These are phyloP conservation scores for Diutina ranongensis DNA, from an alignment of 1,139 yeast genomes.

Conservation along the genomic window DNA sequence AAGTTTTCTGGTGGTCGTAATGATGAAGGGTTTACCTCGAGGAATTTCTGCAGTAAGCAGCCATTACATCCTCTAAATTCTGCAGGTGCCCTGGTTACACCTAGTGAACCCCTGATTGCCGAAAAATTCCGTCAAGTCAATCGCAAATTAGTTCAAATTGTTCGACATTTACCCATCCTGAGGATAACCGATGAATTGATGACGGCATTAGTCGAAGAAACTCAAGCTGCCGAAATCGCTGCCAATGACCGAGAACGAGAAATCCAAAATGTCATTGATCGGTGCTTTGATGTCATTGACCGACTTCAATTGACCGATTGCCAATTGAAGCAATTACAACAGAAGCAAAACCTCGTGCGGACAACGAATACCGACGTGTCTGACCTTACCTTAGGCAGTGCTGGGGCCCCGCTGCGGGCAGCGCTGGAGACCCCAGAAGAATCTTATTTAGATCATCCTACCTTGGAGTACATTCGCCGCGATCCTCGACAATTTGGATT, in stretches of 20 bases:
- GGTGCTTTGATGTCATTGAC: constrained; percentile 20
- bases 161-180: constrained; percentile 25
- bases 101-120: constrained; percentile 10
- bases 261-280: constrained; percentile 16
- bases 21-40: neutral
- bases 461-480: constrained; percentile 22
- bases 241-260: constrained; percentile 15
- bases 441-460: constrained; percentile 25
- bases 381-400: constrained; percentile 7
- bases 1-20: neutral
- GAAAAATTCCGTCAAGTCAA: constrained; percentile 23
- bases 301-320: constrained; percentile 22
- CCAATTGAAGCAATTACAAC: constrained; percentile 23
- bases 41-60: neutral
- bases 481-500: constrained; percentile 34
- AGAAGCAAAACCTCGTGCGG: constrained; percentile 11
- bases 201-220: constrained; percentile 16
- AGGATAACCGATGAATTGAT: constrained; percentile 25
- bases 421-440: constrained; percentile 8
- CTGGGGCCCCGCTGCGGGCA: constrained; percentile 7
- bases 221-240: constrained; percentile 18
- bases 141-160: constrained; percentile 24
- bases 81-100: neutral
- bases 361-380: constrained; percentile 10
- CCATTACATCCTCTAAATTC: neutral